Percentiles rank a stretch among this genome's conserved stretches.
phyloP scores from a whole-genome alignment of 306 rosid genomes.

The Pterocarpus macrocarpus region DNA sequence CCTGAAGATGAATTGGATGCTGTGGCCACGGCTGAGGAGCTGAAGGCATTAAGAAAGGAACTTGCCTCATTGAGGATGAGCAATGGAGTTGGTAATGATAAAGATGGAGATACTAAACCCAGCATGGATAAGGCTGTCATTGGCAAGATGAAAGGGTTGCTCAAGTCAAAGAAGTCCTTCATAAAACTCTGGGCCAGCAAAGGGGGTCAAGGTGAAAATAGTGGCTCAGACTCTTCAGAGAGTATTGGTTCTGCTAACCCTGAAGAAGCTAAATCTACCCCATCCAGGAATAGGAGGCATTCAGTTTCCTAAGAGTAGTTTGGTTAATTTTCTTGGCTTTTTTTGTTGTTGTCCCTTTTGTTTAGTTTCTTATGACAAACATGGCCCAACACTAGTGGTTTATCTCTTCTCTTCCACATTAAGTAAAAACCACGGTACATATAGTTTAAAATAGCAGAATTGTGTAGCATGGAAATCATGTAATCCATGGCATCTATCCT shows the following conservation, averaged over 20 bases:
- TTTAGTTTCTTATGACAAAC: conserved; percentile 47
- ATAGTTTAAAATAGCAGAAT: conserved; percentile 55
- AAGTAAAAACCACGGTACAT: conserved; percentile 56
- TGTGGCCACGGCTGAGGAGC: conserved; percentile 81
- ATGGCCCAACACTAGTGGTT: conserved; percentile 53
- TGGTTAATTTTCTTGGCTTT: conserved; percentile 41
- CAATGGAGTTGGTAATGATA: conserved; percentile 60
- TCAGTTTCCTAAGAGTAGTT: conserved; percentile 80
- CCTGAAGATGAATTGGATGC: conserved; percentile 84
- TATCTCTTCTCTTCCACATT: conserved; percentile 51
- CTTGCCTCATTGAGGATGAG: conserved; percentile 81
- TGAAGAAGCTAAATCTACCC: conserved; percentile 90
- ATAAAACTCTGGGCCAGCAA: conserved; percentile 84
- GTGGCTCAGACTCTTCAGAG: conserved; percentile 93
- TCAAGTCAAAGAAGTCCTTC: conserved; percentile 85
- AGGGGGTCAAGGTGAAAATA: conserved; percentile 83
- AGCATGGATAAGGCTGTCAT: conserved; percentile 76
- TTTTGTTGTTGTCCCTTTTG: conserved; percentile 9
- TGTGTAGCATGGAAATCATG: conserved; percentile 49
- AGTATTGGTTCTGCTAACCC: conserved; percentile 84
- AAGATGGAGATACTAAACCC: conserved; percentile 64
- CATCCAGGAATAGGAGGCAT: conserved; percentile 91
- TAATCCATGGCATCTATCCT: conserved; percentile 39
- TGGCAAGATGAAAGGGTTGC: conserved; percentile 82
- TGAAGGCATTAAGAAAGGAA: conserved; percentile 86